phyloP scores from a whole-genome alignment of 2,329 filamentous ascomycete species.

The Pseudogymnoascus sp. region DNA sequence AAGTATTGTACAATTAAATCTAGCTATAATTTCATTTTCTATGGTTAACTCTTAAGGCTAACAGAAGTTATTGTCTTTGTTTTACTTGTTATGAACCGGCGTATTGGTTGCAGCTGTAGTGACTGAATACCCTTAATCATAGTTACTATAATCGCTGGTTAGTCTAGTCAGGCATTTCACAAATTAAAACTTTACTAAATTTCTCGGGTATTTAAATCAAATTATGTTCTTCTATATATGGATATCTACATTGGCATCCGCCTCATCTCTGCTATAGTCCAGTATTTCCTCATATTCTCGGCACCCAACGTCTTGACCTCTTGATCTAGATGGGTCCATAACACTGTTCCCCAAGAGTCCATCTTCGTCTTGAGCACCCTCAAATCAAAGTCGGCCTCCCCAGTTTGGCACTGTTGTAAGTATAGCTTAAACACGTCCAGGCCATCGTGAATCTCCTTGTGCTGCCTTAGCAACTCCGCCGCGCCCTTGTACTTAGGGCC shows the following conservation, averaged over 20 bases:
- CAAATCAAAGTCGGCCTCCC: slow-evolving; percentile 53
- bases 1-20: background rate
- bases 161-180: background rate
- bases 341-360: slow-evolving; percentile 68
- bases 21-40: no score
- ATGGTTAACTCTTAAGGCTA: background rate
- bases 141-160: background rate
- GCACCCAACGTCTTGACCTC: slow-evolving; percentile 73
- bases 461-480: slow-evolving; percentile 64
- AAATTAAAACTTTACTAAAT: background rate
- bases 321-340: slow-evolving; percentile 78
- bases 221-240: background rate
- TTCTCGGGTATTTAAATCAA: background rate
- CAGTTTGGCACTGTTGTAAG: slow-evolving; percentile 49
- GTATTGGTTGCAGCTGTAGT: background rate
- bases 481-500: slow-evolving; percentile 54
- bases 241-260: slow-evolving; percentile 54
- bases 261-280: slow-evolving; percentile 67
- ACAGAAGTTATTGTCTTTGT: background rate
- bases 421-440: slow-evolving; percentile 62
- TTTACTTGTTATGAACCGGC: background rate
- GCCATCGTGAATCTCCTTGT: slow-evolving; percentile 69
- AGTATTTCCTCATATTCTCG: slow-evolving; percentile 82
- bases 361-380: slow-evolving; percentile 59
- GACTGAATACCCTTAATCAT: background rate